These are phyloP conservation scores for Neurospora sp. DNA, from an alignment of 495 filamentous ascomycete genomes.

Conservation along the genomic window DNA sequence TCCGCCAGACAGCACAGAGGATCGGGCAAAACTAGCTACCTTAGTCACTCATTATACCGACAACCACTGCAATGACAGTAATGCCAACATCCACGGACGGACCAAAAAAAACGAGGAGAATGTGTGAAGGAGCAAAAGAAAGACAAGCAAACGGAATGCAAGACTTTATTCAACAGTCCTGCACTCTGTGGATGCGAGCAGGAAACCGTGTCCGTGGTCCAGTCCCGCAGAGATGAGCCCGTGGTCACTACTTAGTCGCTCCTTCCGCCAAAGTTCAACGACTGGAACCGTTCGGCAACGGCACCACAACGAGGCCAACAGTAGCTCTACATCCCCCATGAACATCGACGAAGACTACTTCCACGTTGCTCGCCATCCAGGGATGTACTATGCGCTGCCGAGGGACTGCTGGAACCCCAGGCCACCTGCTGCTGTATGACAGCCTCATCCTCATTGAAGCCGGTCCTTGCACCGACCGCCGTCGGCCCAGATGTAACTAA, in stretches of 20 bases:
- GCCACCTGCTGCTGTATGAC: background rate
- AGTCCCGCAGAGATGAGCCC: too few species aligned
- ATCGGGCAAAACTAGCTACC: too few species aligned
- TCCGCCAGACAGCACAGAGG: too few species aligned
- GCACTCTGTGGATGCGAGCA: background rate
- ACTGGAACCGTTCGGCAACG: background rate
- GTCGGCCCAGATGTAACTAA: background rate
- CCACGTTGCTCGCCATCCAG: background rate
- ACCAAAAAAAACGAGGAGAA: background rate
- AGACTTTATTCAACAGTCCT: background rate
- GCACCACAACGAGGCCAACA: background rate
- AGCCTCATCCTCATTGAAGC: background rate
- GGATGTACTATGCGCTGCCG: background rate
- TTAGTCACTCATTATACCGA: too few species aligned
- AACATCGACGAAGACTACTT: background rate
- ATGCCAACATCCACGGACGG: background rate
- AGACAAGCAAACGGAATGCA: background rate
- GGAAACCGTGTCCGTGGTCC: background rate
- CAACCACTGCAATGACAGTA: background rate
- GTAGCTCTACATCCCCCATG: accelerated
- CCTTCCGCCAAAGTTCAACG: background rate
- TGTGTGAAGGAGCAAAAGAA: background rate
- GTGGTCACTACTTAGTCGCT: background rate
- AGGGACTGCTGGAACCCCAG: background rate
- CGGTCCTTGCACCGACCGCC: background rate